Evolutionary conservation across 805 yeast species (phyloP).

Genomic region (Spathaspora arborariae): DNA sequence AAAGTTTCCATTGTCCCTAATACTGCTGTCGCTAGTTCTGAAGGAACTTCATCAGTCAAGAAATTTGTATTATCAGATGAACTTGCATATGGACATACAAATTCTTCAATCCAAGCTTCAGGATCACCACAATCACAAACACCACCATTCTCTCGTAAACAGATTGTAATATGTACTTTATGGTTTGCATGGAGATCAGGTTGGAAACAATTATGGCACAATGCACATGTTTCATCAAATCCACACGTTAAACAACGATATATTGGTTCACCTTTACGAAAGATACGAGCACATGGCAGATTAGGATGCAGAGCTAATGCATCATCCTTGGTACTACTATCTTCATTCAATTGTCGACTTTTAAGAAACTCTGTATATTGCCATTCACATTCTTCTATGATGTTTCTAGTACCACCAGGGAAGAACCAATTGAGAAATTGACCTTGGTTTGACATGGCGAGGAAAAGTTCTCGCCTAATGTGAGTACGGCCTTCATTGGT

Average conservation of each 20-base stretch:
- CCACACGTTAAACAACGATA: constrained; percentile 76
- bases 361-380: constrained; percentile 27
- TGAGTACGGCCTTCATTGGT: constrained; percentile 18
- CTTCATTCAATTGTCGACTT: constrained; percentile 11
- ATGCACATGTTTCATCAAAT: constrained; percentile 77
- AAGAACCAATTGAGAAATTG: constrained; percentile 32
- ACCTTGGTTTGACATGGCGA: constrained; percentile 30
- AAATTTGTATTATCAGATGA: constrained; percentile 7
- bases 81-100: constrained; percentile 43
- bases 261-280: constrained; percentile 76
- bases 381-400: constrained; percentile 27
- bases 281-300: constrained; percentile 70
- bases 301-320: constrained; percentile 49
- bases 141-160: constrained; percentile 69
- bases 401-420: constrained; percentile 1
- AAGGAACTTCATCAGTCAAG: constrained; percentile 31
- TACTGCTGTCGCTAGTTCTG: constrained; percentile 37
- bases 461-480: constrained; percentile 28
- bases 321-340: constrained; percentile 18
- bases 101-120: constrained; percentile 67
- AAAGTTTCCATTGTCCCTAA: constrained; percentile 41
- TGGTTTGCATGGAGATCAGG: constrained; percentile 71
- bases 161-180: constrained; percentile 58
- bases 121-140: constrained; percentile 89
- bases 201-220: constrained; percentile 74